phyloP scores from a whole-genome alignment of 2,329 filamentous ascomycete species.

The Xylariaceae sp. region DNA sequence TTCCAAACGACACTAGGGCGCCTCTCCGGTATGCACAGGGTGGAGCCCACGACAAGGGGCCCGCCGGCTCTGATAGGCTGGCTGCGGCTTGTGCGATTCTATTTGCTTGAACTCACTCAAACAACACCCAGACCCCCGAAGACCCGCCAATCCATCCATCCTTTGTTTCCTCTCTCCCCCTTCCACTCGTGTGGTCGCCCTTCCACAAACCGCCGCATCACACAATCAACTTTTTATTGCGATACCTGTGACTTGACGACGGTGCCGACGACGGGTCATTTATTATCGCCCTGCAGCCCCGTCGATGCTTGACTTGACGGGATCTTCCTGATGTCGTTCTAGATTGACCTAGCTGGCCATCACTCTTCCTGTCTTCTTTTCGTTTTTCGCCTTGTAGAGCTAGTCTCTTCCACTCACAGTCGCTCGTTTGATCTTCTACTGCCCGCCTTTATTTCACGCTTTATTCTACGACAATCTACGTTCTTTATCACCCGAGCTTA shows the following conservation, averaged over 20 bases:
- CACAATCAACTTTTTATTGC: constrained; percentile 9
- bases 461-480: constrained; percentile 4
- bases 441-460: constrained; percentile 13
- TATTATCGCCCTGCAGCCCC: constrained; percentile 6
- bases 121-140: background rate
- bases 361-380: constrained; percentile 26
- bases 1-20: background rate
- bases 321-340: constrained; percentile 25
- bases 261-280: constrained; percentile 9
- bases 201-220: constrained; percentile 17
- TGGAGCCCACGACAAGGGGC: background rate
- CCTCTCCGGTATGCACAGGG: background rate
- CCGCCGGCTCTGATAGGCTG: background rate
- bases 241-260: constrained; percentile 7
- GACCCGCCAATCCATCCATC: constrained; percentile 13
- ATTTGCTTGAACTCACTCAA: background rate
- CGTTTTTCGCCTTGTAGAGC: constrained; percentile 35
- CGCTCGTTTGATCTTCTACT: constrained; percentile 37
- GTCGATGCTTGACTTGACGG: constrained; percentile 19
- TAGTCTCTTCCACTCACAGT: constrained; percentile 39
- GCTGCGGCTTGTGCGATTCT: background rate
- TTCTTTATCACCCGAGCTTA: background rate
- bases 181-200: constrained; percentile 13
- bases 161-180: constrained; percentile 14
- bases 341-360: constrained; percentile 24